Conservation (phyloP, 176 grass and related monocot genomes). For the Musa itinerans region DNA sequence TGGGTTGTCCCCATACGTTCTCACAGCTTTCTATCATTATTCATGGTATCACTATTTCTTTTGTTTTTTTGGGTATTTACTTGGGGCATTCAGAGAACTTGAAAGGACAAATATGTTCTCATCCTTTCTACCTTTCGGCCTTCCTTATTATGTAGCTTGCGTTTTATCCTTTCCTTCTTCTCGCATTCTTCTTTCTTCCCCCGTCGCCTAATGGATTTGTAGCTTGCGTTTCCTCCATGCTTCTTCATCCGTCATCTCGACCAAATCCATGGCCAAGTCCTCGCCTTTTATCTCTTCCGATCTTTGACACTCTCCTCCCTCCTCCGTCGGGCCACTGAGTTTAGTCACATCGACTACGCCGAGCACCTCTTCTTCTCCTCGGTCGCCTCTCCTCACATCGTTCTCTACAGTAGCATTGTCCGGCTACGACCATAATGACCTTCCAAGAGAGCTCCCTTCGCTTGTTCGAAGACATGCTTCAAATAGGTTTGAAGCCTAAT, state of each 20-base stretch:
- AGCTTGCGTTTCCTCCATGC: too few species aligned
- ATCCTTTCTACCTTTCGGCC: too few species aligned
- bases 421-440: slow-evolving; percentile 22
- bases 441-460: slow-evolving; percentile 23
- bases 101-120: too few species aligned
- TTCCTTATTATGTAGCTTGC: too few species aligned
- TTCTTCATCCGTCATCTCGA: slow-evolving; percentile 2
- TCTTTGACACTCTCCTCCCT: slow-evolving; percentile 20
- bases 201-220: too few species aligned
- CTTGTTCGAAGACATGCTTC: slow-evolving; percentile 39
- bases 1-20: too few species aligned
- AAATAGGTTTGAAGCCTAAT: slow-evolving; percentile 16
- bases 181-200: too few species aligned
- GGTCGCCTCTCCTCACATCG: background rate
- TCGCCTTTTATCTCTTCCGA: slow-evolving; percentile 4
- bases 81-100: too few species aligned
- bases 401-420: slow-evolving; percentile 34
- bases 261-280: slow-evolving; percentile 16
- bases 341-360: background rate
- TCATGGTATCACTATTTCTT: too few species aligned
- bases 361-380: slow-evolving; percentile 25
- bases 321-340: slow-evolving; percentile 35
- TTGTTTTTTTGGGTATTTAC: too few species aligned
- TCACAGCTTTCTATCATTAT: too few species aligned
- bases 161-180: too few species aligned